Base-by-base conservation (phyloP, 2,329 filamentous ascomycete species). In the Xenosphaeropsis pyriputrescens region DNA sequence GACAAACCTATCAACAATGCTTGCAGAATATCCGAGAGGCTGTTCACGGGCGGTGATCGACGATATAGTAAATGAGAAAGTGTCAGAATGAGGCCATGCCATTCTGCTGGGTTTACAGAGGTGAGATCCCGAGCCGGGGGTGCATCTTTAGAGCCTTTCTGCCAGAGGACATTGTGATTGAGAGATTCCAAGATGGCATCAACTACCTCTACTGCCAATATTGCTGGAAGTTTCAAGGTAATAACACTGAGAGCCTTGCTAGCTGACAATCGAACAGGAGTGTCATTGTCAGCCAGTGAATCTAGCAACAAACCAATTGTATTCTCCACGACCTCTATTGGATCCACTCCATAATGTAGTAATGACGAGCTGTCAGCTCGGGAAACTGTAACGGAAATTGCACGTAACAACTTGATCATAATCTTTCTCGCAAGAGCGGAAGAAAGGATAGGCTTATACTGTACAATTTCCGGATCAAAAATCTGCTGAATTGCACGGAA, bases 191-290 rank as follows among this genome's bases (percentile, higher is more conserved):
- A 68, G 9, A 96, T 79, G 1, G 84, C 86, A 42, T 93, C 83
- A 11, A 95, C 78, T 9, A 98, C 80, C 51, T 96, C 82, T 1
- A 73, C 70, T 1, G 84, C 85, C 79, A 95, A 86, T 16, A 80
- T 79, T 0, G 72, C 59, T 33, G 86, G 75, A 6, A 98, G 61
- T 46, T 82, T 88, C 36, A 93, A 63, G 0, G 88, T 80, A 46
- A 96, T 76, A 38, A 93, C 71, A 57, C 86, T 93, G 33, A 96
- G 70, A 4, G 86, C 83, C 60, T 98, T 98, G 56, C 86, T 94
- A 15, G 89, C 85, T 22, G 89, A 82, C 49, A 94, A 74, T 29
- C 91, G 71, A 11, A 98, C 88, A 0, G 86, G 85, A 0, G 88
- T 95, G 50, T 96, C 88, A 42, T 84, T 83, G 55, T 98, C 91